A percentile compares a stretch with the other conserved stretches of the same genome.
Evolutionary conservation across 2,329 filamentous ascomycete genomes (phyloP).

Genomic region (Ceratocystiopsis sp.): DNA sequence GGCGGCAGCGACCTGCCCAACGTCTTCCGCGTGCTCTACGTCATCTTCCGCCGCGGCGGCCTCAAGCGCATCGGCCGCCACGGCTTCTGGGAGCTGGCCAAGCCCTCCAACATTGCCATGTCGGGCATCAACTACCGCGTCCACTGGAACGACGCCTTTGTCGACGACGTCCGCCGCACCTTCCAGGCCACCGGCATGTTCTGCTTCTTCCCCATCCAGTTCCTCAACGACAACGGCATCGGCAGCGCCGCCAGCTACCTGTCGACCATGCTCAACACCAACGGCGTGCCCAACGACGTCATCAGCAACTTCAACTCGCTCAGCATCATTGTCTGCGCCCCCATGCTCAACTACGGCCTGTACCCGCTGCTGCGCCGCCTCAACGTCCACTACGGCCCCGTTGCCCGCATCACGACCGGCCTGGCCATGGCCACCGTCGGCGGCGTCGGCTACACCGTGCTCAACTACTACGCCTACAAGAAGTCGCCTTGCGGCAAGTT

Average conservation of each 20-base stretch:
- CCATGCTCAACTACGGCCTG: conserved; percentile 47
- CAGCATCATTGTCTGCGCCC: conserved; percentile 56
- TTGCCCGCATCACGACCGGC: conserved; percentile 52
- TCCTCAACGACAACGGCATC: conserved; percentile 30
- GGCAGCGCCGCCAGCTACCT: conserved; percentile 30
- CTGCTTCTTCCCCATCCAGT: conserved; percentile 32
- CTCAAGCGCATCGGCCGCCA: conserved; percentile 20
- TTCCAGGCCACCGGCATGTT: conserved; percentile 53
- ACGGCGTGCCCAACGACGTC: conserved; percentile 61
- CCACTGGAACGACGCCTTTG: conserved; percentile 34
- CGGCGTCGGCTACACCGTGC: conserved; percentile 23
- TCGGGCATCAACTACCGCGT: conserved; percentile 20
- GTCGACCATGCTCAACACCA: conserved; percentile 29
- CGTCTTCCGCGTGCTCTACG: conserved; percentile 23
- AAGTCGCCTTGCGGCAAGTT: conserved; percentile 23
- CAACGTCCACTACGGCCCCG: conserved; percentile 54
- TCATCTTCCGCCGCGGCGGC: conserved; percentile 23
- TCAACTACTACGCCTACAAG: conserved; percentile 26
- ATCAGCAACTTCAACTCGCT: conserved; percentile 60
- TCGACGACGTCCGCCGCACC: conserved; percentile 42
- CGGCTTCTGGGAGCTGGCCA: conserved; percentile 50
- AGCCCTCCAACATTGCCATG: conserved; percentile 40
- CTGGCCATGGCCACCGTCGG: conserved; percentile 30
- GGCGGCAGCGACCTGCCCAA: conserved; percentile 28
- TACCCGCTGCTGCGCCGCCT: conserved; percentile 49